These are phyloP conservation scores for Lobulomyces angularis DNA, from an alignment of 192 early-diverging fungal genomes.

Conservation along the genomic window DNA sequence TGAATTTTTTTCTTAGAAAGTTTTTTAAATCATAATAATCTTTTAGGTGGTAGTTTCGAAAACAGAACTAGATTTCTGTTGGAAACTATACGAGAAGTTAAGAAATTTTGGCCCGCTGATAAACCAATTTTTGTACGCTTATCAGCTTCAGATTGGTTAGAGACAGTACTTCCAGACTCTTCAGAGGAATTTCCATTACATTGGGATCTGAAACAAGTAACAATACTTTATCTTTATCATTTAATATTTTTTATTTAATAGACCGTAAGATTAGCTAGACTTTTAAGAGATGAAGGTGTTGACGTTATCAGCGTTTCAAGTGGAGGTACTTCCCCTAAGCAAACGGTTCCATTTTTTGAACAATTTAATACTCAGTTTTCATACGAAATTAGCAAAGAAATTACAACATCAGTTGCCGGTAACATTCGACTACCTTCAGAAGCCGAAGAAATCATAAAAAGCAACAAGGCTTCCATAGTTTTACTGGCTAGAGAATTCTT, in stretches of 20 bases:
- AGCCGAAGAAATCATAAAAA: slow-evolving; percentile 55
- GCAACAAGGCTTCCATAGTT: slow-evolving; percentile 58
- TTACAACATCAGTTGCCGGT: slow-evolving; percentile 53
- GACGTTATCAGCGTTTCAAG: slow-evolving; percentile 79
- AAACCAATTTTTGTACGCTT: slow-evolving; percentile 79
- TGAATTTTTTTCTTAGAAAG: no score
- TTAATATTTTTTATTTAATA: no score
- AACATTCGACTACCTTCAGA: slow-evolving; percentile 50
- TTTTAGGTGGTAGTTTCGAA: slow-evolving; percentile 78
- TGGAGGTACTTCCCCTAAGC: slow-evolving; percentile 51
- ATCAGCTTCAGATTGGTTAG: slow-evolving; percentile 61
- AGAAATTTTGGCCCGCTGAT: slow-evolving; percentile 52
- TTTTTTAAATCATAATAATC: no score
- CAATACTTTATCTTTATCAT: no score
- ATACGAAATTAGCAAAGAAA: slow-evolving; percentile 34
- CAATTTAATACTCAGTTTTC: slow-evolving; percentile 8
- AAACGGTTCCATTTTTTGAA: slow-evolving; percentile 55
- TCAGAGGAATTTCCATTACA: no score
- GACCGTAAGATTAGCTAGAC: slow-evolving; percentile 42
- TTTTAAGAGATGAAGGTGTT: slow-evolving; percentile 52
- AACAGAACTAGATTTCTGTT: slow-evolving; percentile 70
- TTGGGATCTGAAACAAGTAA: no score
- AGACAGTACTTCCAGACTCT: slow-evolving; percentile 52
- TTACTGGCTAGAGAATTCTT: slow-evolving; percentile 59
- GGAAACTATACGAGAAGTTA: slow-evolving; percentile 48